phyloP scores from a whole-genome alignment of 1,139 yeast genomes.

The Trichomonascaceae sp. region DNA sequence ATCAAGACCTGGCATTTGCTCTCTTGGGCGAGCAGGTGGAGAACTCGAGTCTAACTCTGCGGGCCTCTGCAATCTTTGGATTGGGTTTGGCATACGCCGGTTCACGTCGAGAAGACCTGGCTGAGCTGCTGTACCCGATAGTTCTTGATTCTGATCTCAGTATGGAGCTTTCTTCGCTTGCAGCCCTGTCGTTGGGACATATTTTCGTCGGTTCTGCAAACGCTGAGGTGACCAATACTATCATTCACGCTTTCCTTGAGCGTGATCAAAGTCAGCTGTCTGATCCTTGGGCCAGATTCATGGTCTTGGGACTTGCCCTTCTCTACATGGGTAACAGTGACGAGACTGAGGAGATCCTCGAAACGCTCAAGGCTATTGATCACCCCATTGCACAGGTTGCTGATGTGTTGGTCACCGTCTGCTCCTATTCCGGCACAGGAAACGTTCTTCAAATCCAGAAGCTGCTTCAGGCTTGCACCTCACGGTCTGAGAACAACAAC shows the following conservation, averaged over 20 bases:
- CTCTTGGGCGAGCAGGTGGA: conserved; percentile 66
- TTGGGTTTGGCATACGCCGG: conserved; percentile 95
- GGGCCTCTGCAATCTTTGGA: conserved; percentile 78
- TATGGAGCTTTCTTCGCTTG: conserved; percentile 70
- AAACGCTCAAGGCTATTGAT: conserved; percentile 88
- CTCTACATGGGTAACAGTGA: conserved; percentile 91
- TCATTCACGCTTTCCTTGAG: conserved; percentile 80
- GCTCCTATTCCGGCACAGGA: conserved; percentile 97
- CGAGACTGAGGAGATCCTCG: conserved; percentile 88
- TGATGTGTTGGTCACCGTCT: conserved; percentile 79
- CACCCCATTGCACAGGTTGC: conserved; percentile 87
- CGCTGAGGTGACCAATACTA: conserved; percentile 85
- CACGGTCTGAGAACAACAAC: conserved; percentile 34
- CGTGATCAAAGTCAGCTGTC: conserved; percentile 66
- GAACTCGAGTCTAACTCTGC: conserved; percentile 39
- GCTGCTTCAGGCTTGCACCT: conserved; percentile 75
- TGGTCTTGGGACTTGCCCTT: conserved; percentile 86
- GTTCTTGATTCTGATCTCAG: conserved; percentile 68
- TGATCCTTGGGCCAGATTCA: conserved; percentile 77
- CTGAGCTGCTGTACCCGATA: conserved; percentile 67
- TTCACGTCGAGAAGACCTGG: conserved; percentile 72
- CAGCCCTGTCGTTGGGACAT: conserved; percentile 88
- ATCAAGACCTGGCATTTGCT: conserved; percentile 84
- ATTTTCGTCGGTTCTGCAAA: conserved; percentile 93
- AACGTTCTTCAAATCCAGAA: conserved; percentile 92